Conservation (phyloP, 1,284 basidiomycete genomes). For the Meira miltonrushii region DNA sequence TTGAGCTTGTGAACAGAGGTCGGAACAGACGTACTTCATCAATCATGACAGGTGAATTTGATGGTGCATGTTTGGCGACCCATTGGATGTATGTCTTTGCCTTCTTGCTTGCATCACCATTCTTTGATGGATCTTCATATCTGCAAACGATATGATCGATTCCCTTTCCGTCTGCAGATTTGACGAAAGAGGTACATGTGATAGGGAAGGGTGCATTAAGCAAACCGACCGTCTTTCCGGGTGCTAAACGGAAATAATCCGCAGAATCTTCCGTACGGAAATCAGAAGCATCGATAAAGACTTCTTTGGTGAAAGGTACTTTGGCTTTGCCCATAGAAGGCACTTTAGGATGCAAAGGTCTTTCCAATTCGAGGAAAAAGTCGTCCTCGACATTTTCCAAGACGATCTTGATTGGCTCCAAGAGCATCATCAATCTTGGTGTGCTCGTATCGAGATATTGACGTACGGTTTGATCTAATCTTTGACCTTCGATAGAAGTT, state of each 20-base stretch:
- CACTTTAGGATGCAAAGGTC: slow-evolving; percentile 90
- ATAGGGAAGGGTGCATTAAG: slow-evolving; percentile 93
- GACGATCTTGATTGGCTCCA: slow-evolving; percentile 82
- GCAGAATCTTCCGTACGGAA: slow-evolving; percentile 85
- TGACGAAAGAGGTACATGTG: slow-evolving; percentile 76
- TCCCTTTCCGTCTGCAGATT: slow-evolving; percentile 63
- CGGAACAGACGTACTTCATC: slow-evolving; percentile 90
- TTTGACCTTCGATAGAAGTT: slow-evolving; percentile 76
- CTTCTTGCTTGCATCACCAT: slow-evolving; percentile 60
- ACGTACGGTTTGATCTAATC: slow-evolving; percentile 85
- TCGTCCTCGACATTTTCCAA: slow-evolving; percentile 80
- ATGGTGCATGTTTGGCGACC: slow-evolving; percentile 79
- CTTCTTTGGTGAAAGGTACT: slow-evolving; percentile 79
- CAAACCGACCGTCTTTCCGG: slow-evolving; percentile 91
- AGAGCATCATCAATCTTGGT: slow-evolving; percentile 86
- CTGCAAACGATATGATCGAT: slow-evolving; percentile 71
- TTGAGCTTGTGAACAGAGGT: slow-evolving; percentile 87
- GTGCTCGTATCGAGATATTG: slow-evolving; percentile 83
- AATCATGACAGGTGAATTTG: slow-evolving; percentile 70
- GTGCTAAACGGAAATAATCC: slow-evolving; percentile 96
- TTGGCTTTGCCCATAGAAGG: slow-evolving; percentile 76
- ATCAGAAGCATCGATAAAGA: slow-evolving; percentile 92
- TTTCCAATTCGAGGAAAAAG: slow-evolving; percentile 76
- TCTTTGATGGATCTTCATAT: slow-evolving; percentile 59
- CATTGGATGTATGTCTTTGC: slow-evolving; percentile 97